These are phyloP conservation scores for Lenzites betulinus DNA, from an alignment of 768 basidiomycete genomes.

Conservation along the genomic window DNA sequence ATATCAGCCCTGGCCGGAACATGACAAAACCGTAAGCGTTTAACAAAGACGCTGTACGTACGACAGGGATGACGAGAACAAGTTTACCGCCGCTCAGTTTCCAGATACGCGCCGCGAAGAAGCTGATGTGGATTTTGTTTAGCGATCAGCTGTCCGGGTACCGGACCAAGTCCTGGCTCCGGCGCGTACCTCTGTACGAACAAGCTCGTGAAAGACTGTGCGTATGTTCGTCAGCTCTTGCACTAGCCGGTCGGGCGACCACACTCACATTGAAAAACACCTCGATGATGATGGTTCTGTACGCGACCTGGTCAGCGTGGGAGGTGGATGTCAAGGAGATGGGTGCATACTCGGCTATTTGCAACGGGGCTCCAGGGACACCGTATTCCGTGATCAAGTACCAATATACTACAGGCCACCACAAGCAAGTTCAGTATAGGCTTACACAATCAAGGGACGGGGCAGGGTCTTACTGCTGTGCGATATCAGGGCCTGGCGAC, in stretches of 20 bases:
- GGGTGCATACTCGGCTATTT: constrained; percentile 50
- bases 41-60: constrained; percentile 29
- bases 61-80: constrained; percentile 44
- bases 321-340: not conserved
- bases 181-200: constrained; percentile 51
- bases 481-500: constrained; percentile 24
- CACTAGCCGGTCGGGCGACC: too few species aligned
- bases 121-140: not conserved
- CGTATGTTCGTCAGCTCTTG: not conserved
- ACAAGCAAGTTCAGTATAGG: not conserved
- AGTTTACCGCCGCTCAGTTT: constrained; percentile 48
- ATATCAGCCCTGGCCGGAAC: not conserved
- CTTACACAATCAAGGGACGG: too few species aligned
- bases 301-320: not conserved
- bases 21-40: too few species aligned
- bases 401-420: constrained; percentile 51
- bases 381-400: constrained; percentile 56
- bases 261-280: constrained; percentile 54
- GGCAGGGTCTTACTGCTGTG: constrained; percentile 23
- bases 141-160: too few species aligned
- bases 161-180: too few species aligned
- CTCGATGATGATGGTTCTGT: constrained; percentile 49
- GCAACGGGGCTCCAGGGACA: constrained; percentile 39
- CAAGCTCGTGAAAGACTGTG: constrained; percentile 54
- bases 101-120: constrained; percentile 27